phyloP scores from a whole-genome alignment of 148 eudicot species.

The Vaccinium vitisidaea region DNA sequence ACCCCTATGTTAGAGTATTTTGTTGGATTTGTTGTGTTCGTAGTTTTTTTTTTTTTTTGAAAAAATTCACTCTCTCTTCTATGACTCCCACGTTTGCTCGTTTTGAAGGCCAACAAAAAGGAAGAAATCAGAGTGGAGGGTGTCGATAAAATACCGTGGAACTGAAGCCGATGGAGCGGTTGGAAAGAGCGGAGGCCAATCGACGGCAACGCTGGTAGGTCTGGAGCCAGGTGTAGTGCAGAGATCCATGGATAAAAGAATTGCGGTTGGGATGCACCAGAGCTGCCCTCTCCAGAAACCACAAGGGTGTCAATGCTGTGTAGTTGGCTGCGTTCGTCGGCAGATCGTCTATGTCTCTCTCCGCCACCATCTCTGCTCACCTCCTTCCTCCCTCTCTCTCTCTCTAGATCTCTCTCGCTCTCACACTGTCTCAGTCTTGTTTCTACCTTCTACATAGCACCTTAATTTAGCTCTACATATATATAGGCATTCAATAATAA shows the following conservation, averaged over 20 bases:
- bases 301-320: conserved; percentile 72
- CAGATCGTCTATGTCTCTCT: conserved; percentile 76
- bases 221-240: conserved; percentile 69
- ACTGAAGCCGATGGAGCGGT: conserved; percentile 48
- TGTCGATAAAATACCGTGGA: conserved; percentile 44
- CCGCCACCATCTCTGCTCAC: conserved; percentile 23
- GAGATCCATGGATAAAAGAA: conserved; percentile 57
- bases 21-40: too few species aligned
- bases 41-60: too few species aligned
- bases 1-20: too few species aligned
- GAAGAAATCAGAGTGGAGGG: not conserved
- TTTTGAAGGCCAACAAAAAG: not conserved
- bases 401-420: conserved; percentile 10
- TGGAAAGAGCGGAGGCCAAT: conserved; percentile 71
- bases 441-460: conserved; percentile 33
- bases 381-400: conserved; percentile 13
- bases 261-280: conserved; percentile 63
- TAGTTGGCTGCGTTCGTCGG: conserved; percentile 81
- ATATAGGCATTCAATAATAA: too few species aligned
- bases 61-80: too few species aligned
- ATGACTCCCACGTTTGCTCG: not conserved
- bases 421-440: too few species aligned
- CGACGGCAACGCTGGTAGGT: conserved; percentile 88
- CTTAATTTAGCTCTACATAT: conserved; percentile 23
- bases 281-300: conserved; percentile 84